These are phyloP conservation scores for Ricinus communis DNA, from an alignment of 345 rosid genomes.

Conservation along the genomic window DNA sequence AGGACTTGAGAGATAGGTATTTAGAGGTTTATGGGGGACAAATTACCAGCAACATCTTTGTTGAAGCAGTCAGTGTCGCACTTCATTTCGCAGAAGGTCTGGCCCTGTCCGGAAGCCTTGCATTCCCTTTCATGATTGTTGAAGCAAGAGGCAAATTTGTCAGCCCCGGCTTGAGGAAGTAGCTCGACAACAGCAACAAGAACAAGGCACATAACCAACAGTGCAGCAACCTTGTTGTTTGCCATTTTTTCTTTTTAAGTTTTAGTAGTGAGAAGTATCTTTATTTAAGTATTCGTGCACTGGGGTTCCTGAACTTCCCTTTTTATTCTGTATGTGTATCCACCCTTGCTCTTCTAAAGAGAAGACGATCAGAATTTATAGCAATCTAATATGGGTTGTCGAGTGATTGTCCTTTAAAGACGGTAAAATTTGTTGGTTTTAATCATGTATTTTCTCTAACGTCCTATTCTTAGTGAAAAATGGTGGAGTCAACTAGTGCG, in stretches of 20 bases:
- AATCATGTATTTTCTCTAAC: no score
- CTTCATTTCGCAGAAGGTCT: conserved; percentile 35
- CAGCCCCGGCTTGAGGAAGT: neutral
- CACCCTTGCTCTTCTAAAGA: neutral
- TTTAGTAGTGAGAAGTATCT: no score
- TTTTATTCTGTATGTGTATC: no score
- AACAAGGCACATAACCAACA: conserved; percentile 31
- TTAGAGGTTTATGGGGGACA: no score
- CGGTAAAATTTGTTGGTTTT: neutral
- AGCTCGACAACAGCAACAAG: conserved; percentile 14
- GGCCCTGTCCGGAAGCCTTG: conserved; percentile 11
- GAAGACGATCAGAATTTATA: neutral
- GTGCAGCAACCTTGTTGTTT: conserved; percentile 20
- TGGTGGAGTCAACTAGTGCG: no score
- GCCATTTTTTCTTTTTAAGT: conserved; percentile 18
- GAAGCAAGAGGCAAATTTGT: conserved; percentile 11
- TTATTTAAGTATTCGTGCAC: no score
- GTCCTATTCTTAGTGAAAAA: neutral
- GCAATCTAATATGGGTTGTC: neutral
- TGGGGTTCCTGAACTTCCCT: no score
- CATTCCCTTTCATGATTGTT: conserved; percentile 16
- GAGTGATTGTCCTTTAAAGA: neutral
- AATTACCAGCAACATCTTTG: conserved; percentile 17
- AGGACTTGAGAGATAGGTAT: no score
- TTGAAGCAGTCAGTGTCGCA: conserved; percentile 35